These are phyloP conservation scores for Fulvia fulva DNA, from an alignment of 2,329 filamentous ascomycete genomes.

Conservation along the genomic window DNA sequence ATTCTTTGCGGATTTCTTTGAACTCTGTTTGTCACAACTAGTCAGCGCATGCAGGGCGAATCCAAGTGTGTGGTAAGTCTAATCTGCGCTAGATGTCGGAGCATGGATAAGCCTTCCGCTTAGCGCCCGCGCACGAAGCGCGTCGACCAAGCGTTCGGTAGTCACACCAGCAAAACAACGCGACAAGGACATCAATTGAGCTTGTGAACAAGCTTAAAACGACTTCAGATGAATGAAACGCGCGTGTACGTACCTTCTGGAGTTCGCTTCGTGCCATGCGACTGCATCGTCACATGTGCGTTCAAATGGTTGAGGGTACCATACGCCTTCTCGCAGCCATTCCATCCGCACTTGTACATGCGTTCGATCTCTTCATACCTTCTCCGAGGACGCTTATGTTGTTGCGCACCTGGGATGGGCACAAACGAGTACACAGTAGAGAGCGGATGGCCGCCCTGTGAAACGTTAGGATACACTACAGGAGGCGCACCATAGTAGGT, in stretches of 20 bases:
- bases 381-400: conserved; percentile 90
- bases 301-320: conserved; percentile 96
- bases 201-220: conserved; percentile 15
- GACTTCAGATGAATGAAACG: conserved; percentile 8
- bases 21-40: conserved; percentile 63
- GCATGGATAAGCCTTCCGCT: conserved; percentile 24
- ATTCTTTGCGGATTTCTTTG: conserved; percentile 98
- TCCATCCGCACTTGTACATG: conserved; percentile 99
- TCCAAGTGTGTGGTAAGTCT: conserved; percentile 24
- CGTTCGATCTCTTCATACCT: conserved; percentile 98
- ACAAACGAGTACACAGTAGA: conserved; percentile 96
- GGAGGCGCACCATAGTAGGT: conserved; percentile 22
- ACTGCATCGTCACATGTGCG: conserved; percentile 98
- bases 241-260: conserved; percentile 74
- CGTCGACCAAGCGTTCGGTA: conserved; percentile 24
- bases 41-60: conserved; percentile 36
- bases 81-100: conserved; percentile 30
- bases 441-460: conserved; percentile 50
- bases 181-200: conserved; percentile 8
- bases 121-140: conserved; percentile 31
- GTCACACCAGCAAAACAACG: conserved; percentile 18
- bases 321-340: conserved; percentile 97
- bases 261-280: conserved; percentile 87
- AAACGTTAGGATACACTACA: conserved; percentile 29
- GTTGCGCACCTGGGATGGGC: conserved; percentile 91